Base-by-base conservation (phyloP, 208 protist genomes). In the Wallacemonas rigidus region DNA sequence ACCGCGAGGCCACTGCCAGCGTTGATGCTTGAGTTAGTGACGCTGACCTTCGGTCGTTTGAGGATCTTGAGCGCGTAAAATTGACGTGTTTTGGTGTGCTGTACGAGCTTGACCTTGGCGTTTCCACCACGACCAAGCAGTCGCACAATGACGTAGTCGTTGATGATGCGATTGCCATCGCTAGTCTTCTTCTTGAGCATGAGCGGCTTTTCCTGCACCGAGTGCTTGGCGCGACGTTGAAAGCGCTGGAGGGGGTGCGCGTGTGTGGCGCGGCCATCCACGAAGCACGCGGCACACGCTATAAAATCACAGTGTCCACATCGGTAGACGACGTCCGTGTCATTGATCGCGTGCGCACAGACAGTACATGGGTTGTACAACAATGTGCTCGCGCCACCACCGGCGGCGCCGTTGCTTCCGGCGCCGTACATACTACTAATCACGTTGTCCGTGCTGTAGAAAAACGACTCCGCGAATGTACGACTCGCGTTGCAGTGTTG, bases 31-130 rank as follows among this genome's bases (percentile, higher is more conserved):
- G 40, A 36, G 40, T 0, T 26, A 47, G 36, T 83, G 83, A n/a
- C 68, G 71, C 36, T 74, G 71, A 17, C 26, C 54, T 63, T 69
- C 44, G 43, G 68, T 5, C 8, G 44, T 45, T 77, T 81, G 15
- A 97, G 75, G 69, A 97, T 95, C 61, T 97, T 97, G 41, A 97
- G 81, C 4, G 92, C 92, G 71, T 85, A 92, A 26, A 94, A 76
- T 40, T 89, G 77, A 17, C 72, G 76, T 6, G 82, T 92, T 26
- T 74, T 79, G 57, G 83, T 83, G 77, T 97, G 80, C 77, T 95
- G 85, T 12, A 95, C 90, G 6, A 97, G 69, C 72, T 96, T 97
- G 43, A 97, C 93, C 76, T 96, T 96, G 9, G 90, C 90, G 69
- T 88, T 95, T 35, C 78, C 79, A 44, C 92, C 93, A 11, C 75